Conservation (phyloP, 192 early-diverging fungal species). For the Neocallimastix lanati region DNA sequence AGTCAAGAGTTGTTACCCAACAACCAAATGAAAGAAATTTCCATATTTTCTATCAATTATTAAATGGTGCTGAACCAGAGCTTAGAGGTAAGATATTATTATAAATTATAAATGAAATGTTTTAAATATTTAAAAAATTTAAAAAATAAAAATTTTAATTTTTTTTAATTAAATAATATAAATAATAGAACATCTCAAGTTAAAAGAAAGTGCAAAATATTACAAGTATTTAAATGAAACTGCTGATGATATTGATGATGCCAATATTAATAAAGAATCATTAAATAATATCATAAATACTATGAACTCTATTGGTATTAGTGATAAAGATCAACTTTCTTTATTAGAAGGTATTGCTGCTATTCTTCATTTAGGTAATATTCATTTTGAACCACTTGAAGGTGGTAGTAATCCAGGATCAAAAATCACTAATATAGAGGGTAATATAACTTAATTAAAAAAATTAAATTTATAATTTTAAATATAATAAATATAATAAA, state of each 20-base stretch:
- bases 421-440: background rate
- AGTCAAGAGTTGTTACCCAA: constrained; percentile 27
- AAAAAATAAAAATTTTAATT: background rate
- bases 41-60: constrained; percentile 89
- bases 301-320: constrained; percentile 16
- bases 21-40: constrained; percentile 55
- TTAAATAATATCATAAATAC: constrained; percentile 32
- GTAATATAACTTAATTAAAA: background rate
- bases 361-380: constrained; percentile 91
- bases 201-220: background rate
- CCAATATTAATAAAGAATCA: constrained; percentile 74
- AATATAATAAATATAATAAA: background rate
- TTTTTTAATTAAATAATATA: too few relatives aligned
- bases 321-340: constrained; percentile 55
- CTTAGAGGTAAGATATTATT: background rate
- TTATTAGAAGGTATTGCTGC: constrained; percentile 76
- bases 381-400: constrained; percentile 41
- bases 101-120: too few relatives aligned
- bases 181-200: constrained; percentile 6
- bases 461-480: background rate
- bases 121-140: too few relatives aligned
- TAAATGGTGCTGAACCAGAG: constrained; percentile 30
- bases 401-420: background rate
- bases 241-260: constrained; percentile 51
- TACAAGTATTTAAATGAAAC: background rate